Base-by-base conservation (phyloP, 208 protist species). In the Tritrichomonas foetus region DNA sequence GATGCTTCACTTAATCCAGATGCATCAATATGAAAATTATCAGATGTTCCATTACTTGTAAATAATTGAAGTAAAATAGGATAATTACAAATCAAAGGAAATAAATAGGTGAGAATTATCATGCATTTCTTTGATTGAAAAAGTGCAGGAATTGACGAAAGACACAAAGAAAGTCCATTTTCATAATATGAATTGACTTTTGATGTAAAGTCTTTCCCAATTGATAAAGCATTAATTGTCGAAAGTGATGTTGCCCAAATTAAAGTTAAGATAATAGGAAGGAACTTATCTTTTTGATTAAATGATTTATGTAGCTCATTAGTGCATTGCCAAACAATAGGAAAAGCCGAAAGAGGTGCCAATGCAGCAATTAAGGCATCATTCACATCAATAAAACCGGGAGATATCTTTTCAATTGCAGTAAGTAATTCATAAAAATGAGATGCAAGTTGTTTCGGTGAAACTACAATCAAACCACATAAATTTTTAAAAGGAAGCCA, bases 1-100 rank as follows among this genome's bases (percentile, higher is more conserved):
- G 20, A 22, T 8, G 20, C 8, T 25, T 64, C 55, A 64, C 13
- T 64, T 64, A 64, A 64, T 64, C 20, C 55, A 22, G 55, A 64
- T 64, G 20, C 8, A 22, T 64, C 13, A 22, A 64, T 64, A 22
- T 64, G 55, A 22, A 22, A 8, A 64, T 20, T 25, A 22, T 64
- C 55, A 64, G 55, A 22, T 25, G 8, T 20, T 64, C 20, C 55
- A 64, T 64, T 20, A 8, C 8, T 64, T 64, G 20, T 64, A 22
- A 22, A 8, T 25, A 22, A 20, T 25, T 64, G 33, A 36, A 82
- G 36, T 3, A 53, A 16, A 0, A 44, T 33, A 27, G 41, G 33
- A 39, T 89, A 89, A 89, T 44, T 55, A 49, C 53, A 89, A 39
- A 89, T 89, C 5, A 89, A 57, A 36, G 78, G 78, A 36, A 89